Conservation (phyloP, 352 stramenopile genomes). For the Pythium rhizo-oryzae region DNA sequence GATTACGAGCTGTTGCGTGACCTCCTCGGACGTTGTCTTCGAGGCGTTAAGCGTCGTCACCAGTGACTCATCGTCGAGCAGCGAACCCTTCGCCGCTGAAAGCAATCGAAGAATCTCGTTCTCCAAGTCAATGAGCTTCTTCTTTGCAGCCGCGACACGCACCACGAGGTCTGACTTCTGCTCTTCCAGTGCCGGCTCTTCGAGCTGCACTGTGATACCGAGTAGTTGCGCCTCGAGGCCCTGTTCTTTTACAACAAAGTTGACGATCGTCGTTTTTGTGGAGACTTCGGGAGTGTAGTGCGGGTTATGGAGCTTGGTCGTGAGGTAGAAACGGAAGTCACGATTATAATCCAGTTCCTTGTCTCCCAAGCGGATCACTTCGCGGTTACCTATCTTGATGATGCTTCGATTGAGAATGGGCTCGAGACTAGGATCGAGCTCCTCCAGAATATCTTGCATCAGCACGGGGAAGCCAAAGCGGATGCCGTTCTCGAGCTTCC, state of each 20-base stretch:
- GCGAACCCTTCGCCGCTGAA: constrained; percentile 89
- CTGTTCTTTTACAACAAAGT: constrained; percentile 96
- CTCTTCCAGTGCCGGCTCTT: constrained; percentile 94
- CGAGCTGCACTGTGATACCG: constrained; percentile 93
- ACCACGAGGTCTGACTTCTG: constrained; percentile 93
- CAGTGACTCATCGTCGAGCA: constrained; percentile 94
- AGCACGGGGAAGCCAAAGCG: constrained; percentile 93
- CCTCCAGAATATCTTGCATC: constrained; percentile 96
- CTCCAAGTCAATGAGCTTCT: constrained; percentile 95
- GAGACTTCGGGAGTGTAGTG: constrained; percentile 96
- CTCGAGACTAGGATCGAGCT: constrained; percentile 95
- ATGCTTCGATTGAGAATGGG: constrained; percentile 95
- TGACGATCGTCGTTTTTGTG: constrained; percentile 96
- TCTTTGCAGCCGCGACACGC: constrained; percentile 92
- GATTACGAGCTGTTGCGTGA: constrained; percentile 92
- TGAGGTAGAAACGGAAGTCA: constrained; percentile 96
- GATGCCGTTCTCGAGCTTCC: constrained; percentile 94
- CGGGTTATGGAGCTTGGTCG: constrained; percentile 96
- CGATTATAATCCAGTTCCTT: constrained; percentile 96
- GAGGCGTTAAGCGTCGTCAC: constrained; percentile 95
- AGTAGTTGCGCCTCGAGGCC: constrained; percentile 95
- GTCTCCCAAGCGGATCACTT: constrained; percentile 93
- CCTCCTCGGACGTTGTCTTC: constrained; percentile 95
- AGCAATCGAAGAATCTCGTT: constrained; percentile 95
- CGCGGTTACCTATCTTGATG: constrained; percentile 93